Percentiles rank a stretch among this genome's conserved stretches.
phyloP scores from a whole-genome alignment of 169 alveolate species.

The Cryptosporidium meleagridis region DNA sequence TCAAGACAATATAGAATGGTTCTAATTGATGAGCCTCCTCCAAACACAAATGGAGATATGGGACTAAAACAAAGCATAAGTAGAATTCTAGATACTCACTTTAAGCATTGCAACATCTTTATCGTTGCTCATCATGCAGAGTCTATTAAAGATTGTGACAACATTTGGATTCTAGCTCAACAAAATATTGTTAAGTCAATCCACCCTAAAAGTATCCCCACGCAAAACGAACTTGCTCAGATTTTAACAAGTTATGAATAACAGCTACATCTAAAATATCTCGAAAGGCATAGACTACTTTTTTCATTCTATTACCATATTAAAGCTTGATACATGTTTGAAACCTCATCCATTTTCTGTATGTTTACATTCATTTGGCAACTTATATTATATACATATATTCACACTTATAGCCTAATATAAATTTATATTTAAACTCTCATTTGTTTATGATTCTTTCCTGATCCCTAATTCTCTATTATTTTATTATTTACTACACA shows the following conservation, averaged over 20 bases:
- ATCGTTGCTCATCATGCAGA: conserved; percentile 69
- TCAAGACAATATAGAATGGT: conserved; percentile 81
- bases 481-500: background rate
- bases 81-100: conserved; percentile 4
- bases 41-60: conserved; percentile 6
- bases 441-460: background rate
- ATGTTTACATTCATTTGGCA: background rate
- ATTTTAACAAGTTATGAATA: conserved; percentile 31
- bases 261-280: background rate
- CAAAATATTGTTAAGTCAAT: conserved; percentile 32
- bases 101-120: conserved; percentile 61
- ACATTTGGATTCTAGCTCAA: conserved; percentile 42
- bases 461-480: background rate
- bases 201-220: conserved; percentile 49
- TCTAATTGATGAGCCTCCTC: conserved; percentile 86
- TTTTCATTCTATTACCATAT: no score
- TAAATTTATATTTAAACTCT: background rate
- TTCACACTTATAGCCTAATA: background rate
- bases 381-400: background rate
- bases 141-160: conserved; percentile 45
- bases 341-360: no score
- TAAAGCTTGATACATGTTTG: background rate
- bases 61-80: conserved; percentile 18
- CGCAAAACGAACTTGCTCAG: conserved; percentile 62
- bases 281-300: background rate